A percentile compares a stretch with the other conserved stretches of the same genome.
Conservation (phyloP, 2,329 filamentous ascomycete species). For the Pseudogymnoascus sp. region DNA sequence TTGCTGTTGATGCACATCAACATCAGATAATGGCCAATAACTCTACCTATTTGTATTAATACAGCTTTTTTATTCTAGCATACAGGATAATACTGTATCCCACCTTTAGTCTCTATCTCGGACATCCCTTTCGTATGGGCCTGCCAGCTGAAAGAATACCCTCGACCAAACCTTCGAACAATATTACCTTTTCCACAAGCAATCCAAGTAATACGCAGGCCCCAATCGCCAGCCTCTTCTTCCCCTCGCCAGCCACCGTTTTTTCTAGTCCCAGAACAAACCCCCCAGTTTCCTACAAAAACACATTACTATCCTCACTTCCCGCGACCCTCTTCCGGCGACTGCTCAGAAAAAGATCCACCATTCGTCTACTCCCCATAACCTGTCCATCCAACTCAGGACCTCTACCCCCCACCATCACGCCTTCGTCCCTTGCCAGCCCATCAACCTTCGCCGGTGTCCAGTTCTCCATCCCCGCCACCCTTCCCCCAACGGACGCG, state of each 20-base stretch:
- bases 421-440: conserved; percentile 15
- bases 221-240: neutral
- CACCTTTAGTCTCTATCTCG: neutral
- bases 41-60: neutral
- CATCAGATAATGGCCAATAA: neutral
- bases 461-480: conserved; percentile 10
- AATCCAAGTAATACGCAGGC: neutral
- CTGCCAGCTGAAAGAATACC: neutral
- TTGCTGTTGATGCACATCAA: neutral
- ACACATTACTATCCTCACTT: conserved; percentile 28
- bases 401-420: conserved; percentile 13
- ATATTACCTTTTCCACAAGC: neutral
- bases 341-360: conserved; percentile 45
- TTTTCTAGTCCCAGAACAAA: neutral
- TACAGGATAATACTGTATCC: neutral
- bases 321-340: conserved; percentile 36
- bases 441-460: conserved; percentile 16
- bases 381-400: conserved; percentile 27
- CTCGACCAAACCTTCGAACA: neutral
- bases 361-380: conserved; percentile 42
- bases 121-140: neutral
- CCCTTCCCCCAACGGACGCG: conserved; percentile 13
- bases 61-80: neutral
- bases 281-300: neutral
- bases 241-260: neutral